Base-by-base conservation (phyloP, 1,139 yeast species). In the Debaryomyces robertsiae region DNA sequence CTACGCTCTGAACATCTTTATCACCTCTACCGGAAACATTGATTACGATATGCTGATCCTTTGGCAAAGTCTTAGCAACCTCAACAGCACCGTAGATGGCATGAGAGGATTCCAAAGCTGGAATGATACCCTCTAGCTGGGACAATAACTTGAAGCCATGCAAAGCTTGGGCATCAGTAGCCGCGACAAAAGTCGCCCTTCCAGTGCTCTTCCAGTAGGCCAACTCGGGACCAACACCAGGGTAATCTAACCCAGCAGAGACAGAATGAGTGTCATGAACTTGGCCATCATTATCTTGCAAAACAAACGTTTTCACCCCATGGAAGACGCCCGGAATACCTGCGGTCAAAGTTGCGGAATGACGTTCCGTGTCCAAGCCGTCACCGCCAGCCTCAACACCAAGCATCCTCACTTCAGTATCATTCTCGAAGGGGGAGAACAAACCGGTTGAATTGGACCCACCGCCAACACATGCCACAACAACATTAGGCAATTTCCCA, bases 321-420 rank as follows among this genome's bases (percentile, higher is more conserved):
- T 93, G 99, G 81, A 93, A 84, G 46, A 93, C 98, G 71, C 99
- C 99, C 9, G 95, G 95, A 48, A 81, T 75, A 59, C 99, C 99
- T 27, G 78, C 94, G 10, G 95, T 81, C 55, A 93, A 76, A 23
- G 98, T 90, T 18, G 98, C 98, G 37, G 96, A 87, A 63, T 93
- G 98, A 55, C 80, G 76, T 16, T 74, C 79, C 15, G 97, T 86
- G 55, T 88, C 89, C 38, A 93, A 54, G 59, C 99, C 99, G 54
- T 89, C 96, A 66, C 99, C 99, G 62, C 96, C 99, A 39, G 99
- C 99, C 71, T 94, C 99, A 46, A 91, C 91, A 61, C 99, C 99
- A 38, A 90, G 69, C 62, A 94, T 72, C 58, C 79, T 80, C 39
- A 93, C 99, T 9, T 78, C 71, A 9, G 62, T 53, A 59, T 90